Evolutionary conservation across 805 yeast species (phyloP).

Genomic region (Candida qinlingensis): DNA sequence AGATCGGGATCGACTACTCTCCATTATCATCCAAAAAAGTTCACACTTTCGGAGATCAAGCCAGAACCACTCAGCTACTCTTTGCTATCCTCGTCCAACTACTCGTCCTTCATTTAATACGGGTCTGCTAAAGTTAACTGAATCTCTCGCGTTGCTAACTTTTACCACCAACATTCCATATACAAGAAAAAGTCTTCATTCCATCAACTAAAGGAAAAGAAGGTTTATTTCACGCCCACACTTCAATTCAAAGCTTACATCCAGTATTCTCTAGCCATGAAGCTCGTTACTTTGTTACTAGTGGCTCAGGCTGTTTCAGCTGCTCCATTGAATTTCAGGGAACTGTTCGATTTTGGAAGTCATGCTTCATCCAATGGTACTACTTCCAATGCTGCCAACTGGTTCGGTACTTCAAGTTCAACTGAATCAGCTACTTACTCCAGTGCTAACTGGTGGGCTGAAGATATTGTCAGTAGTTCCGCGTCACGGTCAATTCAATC

Average conservation of each 20-base stretch:
- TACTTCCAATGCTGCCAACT: background rate
- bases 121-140: background rate
- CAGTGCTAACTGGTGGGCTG: background rate
- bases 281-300: constrained; percentile 1
- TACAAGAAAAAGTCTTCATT: no score
- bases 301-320: constrained; percentile 5
- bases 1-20: background rate
- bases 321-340: constrained; percentile 3
- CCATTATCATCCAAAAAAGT: background rate
- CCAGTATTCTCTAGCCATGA: background rate
- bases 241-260: no score
- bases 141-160: background rate
- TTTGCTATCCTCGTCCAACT: background rate
- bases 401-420: background rate
- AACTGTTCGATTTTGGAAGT: background rate
- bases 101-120: background rate
- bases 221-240: no score
- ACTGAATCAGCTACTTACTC: background rate
- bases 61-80: background rate
- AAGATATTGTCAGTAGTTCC: background rate
- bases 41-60: no score
- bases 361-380: background rate
- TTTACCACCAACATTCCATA: no score
- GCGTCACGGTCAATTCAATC: background rate
- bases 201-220: no score